phyloP scores from a whole-genome alignment of 2,329 filamentous ascomycete genomes.

The Claviceps arundinis region DNA sequence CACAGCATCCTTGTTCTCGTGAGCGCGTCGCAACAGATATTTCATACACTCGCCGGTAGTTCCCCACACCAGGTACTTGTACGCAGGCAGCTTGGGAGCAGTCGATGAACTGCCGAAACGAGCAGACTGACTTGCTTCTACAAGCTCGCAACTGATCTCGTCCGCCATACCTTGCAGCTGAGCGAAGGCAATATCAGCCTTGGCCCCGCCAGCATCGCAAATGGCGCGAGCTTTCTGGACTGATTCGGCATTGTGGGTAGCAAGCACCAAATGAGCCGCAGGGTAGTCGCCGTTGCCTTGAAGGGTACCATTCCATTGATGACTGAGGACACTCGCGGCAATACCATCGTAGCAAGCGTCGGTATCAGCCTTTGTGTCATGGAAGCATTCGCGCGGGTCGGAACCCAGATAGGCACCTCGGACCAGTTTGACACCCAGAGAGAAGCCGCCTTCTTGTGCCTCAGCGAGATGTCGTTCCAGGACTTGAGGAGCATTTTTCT shows the following conservation, averaged over 20 bases:
- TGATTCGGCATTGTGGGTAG: slow-evolving; percentile 69
- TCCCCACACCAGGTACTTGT: slow-evolving; percentile 60
- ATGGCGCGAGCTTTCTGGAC: slow-evolving; percentile 45
- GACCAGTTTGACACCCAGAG: slow-evolving; percentile 62
- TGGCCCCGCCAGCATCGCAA: slow-evolving; percentile 29
- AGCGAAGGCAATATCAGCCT: slow-evolving; percentile 31
- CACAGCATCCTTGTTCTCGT: slow-evolving; percentile 64
- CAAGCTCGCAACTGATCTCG: slow-evolving; percentile 61
- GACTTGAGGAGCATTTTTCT: slow-evolving; percentile 46
- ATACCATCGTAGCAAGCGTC: slow-evolving; percentile 62
- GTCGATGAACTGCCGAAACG: slow-evolving; percentile 14
- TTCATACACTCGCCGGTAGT: slow-evolving; percentile 72
- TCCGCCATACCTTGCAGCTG: slow-evolving; percentile 95
- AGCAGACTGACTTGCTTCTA: slow-evolving; percentile 22
- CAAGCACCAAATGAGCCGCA: slow-evolving; percentile 53
- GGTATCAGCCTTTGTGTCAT: slow-evolving; percentile 58
- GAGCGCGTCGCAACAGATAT: slow-evolving; percentile 49
- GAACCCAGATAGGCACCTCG: slow-evolving; percentile 60
- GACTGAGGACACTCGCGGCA: slow-evolving; percentile 51
- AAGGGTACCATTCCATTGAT: slow-evolving; percentile 27
- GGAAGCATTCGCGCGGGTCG: slow-evolving; percentile 57
- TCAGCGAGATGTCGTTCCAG: slow-evolving; percentile 45
- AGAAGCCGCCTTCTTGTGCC: slow-evolving; percentile 47
- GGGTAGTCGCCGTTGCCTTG: slow-evolving; percentile 36
- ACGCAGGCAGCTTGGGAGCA: slow-evolving; percentile 39